A percentile compares a stretch with the other conserved stretches of the same genome.
These are phyloP conservation scores for Coemansia sp. DNA, from an alignment of 192 early-diverging fungal genomes.

Conservation along the genomic window DNA sequence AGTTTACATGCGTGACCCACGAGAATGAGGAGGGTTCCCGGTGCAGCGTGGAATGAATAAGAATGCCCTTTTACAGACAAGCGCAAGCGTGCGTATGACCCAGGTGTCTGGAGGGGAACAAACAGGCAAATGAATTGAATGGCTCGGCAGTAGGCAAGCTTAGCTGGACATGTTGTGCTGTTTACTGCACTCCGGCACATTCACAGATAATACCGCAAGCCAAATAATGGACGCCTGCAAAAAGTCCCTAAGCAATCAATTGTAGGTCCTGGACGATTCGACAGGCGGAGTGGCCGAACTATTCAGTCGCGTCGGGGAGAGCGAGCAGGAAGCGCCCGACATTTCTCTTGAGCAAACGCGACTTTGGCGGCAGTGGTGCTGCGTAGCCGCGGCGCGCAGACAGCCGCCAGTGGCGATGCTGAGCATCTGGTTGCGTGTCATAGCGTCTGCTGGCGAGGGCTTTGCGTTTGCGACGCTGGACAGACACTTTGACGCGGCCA, in stretches of 20 bases:
- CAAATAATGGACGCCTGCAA: background rate
- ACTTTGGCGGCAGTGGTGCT: slow-evolving; percentile 26
- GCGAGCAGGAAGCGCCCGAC: background rate
- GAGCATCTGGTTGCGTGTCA: slow-evolving; percentile 20
- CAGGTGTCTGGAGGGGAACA: background rate
- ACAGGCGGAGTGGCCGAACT: slow-evolving; percentile 16
- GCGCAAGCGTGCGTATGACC: background rate
- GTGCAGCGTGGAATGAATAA: background rate
- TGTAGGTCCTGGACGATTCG: background rate
- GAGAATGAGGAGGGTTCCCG: background rate
- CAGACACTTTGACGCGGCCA: slow-evolving; percentile 16
- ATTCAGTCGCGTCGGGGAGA: slow-evolving; percentile 12
- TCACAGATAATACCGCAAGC: background rate
- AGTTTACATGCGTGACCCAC: slow-evolving; percentile 7
- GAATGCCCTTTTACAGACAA: background rate
- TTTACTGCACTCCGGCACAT: background rate
- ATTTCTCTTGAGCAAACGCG: slow-evolving; percentile 5
- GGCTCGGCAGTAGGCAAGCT: background rate
- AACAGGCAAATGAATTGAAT: background rate
- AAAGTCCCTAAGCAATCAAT: no score
- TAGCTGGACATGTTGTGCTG: background rate
- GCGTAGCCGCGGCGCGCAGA: slow-evolving; percentile 7
- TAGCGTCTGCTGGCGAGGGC: slow-evolving; percentile 15
- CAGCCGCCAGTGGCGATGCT: background rate
- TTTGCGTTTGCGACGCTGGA: slow-evolving; percentile 17